Evolutionary conservation across 148 eudicot species (phyloP).

Genomic region (Limonium bicolor): DNA sequence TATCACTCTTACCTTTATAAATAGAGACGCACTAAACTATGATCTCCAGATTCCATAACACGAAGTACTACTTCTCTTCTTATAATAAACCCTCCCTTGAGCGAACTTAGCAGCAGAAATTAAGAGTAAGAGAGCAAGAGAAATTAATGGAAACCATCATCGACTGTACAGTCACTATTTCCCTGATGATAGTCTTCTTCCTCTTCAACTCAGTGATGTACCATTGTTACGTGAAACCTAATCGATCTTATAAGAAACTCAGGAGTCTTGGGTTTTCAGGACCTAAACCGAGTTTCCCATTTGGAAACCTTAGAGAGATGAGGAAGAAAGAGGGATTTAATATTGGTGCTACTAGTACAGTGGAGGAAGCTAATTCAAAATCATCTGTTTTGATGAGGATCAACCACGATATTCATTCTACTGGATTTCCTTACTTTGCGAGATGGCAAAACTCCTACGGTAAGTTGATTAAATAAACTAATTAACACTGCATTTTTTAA

Average conservation of each 20-base stretch:
- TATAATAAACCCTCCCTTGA: too few species aligned
- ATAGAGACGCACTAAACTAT: too few species aligned
- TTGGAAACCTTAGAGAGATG: conserved; percentile 58
- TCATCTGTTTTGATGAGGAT: neutral
- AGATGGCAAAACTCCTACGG: conserved; percentile 68
- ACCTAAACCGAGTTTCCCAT: conserved; percentile 58
- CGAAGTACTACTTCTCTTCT: too few species aligned
- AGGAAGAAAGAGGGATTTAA: conserved; percentile 11
- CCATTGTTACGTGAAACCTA: neutral
- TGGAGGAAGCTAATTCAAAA: neutral
- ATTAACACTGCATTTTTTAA: neutral
- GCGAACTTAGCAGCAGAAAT: too few species aligned
- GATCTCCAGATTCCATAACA: too few species aligned
- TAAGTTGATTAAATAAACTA: conserved; percentile 9
- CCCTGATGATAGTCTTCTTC: too few species aligned
- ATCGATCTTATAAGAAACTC: neutral
- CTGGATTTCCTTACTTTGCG: conserved; percentile 67
- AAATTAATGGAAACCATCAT: too few species aligned
- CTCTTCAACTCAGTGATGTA: too few species aligned
- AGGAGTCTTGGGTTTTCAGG: conserved; percentile 38
- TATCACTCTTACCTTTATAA: too few species aligned
- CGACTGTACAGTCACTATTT: too few species aligned
- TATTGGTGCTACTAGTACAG: neutral
- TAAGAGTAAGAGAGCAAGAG: too few species aligned
- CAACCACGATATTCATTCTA: conserved; percentile 62